Base-by-base conservation (phyloP, 441 rosid species). In the Eutrema salsugineum region DNA sequence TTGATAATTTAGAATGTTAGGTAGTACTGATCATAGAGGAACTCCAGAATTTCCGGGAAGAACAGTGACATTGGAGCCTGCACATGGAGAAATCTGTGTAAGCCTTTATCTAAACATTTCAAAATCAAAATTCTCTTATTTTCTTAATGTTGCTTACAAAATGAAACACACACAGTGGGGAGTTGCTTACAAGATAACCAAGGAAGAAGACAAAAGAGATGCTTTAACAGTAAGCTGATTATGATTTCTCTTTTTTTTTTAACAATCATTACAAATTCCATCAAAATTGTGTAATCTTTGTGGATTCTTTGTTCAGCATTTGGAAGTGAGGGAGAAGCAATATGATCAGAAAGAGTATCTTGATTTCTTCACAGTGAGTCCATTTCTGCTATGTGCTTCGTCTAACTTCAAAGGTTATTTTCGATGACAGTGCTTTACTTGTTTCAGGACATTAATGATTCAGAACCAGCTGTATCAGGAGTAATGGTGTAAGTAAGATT, bases 1-100 rank as follows among this genome's bases (percentile, higher is more conserved):
- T 58, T 40, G 27, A 53, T 27, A 38, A 39, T 33, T 17, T 17
- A 17, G 51, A 48, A 17, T 61, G 30, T 47, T 6, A 94, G 97
- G 99, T 40, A 94, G 97, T 73, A 94, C 97, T 57, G 97, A 94
- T 63, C 99, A 91, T 74, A 82, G 97, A 84, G 97, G 97, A 28
- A 91, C 97, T 40, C 89, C 87, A 2, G 85, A 85, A 47, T 87
- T 70, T 73, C 97, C 99, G 0, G 95, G 97, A 66, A 87, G 97
- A 80, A 90, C 97, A 8, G 97, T 87, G 19, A 94, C 97, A 64
- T 74, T 91, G 68, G 92, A 87, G 79, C 83, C 93, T 67, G 91
- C 90, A 17, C 75, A 75, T 16, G 96, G 79, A 11, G 94, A 91
- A 83, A 17, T 91, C 43, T 94, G 99, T 80, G 97, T 90, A 76